Evolutionary conservation across 2,329 filamentous ascomycete genomes (phyloP).

Genomic region (Xylaria sp.): DNA sequence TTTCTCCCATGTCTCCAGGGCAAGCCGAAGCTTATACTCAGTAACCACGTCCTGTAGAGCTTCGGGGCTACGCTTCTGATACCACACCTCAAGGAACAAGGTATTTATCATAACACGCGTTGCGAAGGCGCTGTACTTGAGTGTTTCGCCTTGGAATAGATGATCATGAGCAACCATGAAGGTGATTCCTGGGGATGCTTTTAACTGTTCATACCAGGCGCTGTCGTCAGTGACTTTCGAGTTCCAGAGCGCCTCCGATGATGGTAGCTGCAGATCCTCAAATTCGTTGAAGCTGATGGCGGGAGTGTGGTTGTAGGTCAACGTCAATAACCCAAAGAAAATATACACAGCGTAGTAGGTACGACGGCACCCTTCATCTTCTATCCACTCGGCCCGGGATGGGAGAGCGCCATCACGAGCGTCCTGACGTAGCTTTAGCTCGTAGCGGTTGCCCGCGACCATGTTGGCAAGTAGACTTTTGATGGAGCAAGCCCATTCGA

Average conservation of each 20-base stretch:
- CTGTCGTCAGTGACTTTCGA: slow-evolving; percentile 80
- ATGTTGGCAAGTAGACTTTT: slow-evolving; percentile 98
- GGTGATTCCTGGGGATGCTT: slow-evolving; percentile 77
- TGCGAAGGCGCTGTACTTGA: slow-evolving; percentile 95
- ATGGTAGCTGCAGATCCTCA: slow-evolving; percentile 90
- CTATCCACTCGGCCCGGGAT: slow-evolving; percentile 90
- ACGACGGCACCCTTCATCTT: slow-evolving; percentile 94
- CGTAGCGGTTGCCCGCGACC: slow-evolving; percentile 97
- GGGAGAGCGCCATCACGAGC: slow-evolving; percentile 81
- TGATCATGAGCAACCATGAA: slow-evolving; percentile 96
- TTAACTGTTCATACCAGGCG: slow-evolving; percentile 84
- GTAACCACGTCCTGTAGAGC: slow-evolving; percentile 96
- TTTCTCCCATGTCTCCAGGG: slow-evolving; percentile 98
- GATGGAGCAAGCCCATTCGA: slow-evolving; percentile 99
- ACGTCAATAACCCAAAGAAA: slow-evolving; percentile 93
- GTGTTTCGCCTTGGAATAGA: slow-evolving; percentile 90
- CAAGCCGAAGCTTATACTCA: slow-evolving; percentile 95
- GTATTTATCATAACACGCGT: slow-evolving; percentile 99
- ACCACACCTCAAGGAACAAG: slow-evolving; percentile 97
- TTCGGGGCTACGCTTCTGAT: slow-evolving; percentile 98
- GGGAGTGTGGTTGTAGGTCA: slow-evolving; percentile 98
- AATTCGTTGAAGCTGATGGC: slow-evolving; percentile 99
- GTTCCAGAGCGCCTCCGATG: slow-evolving; percentile 95
- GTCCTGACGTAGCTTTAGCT: slow-evolving; percentile 92
- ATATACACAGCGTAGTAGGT: slow-evolving; percentile 99